Evolutionary conservation across 2,329 filamentous ascomycete genomes (phyloP).

Genomic region (Pseudopyricularia javanii): DNA sequence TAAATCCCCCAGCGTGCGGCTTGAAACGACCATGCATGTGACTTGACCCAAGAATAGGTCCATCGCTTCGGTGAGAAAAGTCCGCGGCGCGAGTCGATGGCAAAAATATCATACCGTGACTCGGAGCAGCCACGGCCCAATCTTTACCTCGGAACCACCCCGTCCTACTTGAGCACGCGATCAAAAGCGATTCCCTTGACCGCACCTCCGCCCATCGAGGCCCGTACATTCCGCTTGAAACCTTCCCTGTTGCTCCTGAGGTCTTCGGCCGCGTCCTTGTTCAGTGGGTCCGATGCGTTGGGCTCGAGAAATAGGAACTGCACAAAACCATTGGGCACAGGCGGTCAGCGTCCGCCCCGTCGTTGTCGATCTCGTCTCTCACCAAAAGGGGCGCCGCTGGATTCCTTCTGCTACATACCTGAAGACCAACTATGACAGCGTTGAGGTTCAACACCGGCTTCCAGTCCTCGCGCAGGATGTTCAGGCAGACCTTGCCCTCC

Average conservation of each 20-base stretch:
- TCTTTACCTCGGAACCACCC: background rate
- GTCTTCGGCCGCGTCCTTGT: constrained; percentile 95
- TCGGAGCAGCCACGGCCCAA: background rate
- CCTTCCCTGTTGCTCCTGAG: constrained; percentile 72
- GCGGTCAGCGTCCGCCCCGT: background rate
- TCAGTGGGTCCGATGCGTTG: constrained; percentile 92
- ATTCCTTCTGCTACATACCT: constrained; percentile 36
- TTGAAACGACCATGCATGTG: too few species aligned
- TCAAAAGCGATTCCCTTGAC: constrained; percentile 68
- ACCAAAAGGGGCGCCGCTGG: background rate
- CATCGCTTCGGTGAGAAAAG: too few species aligned
- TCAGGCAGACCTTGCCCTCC: constrained; percentile 94
- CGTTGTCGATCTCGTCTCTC: background rate
- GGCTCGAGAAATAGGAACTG: constrained; percentile 96
- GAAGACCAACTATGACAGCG: constrained; percentile 90
- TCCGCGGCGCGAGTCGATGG: background rate
- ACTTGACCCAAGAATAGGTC: too few species aligned
- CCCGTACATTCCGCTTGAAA: constrained; percentile 84
- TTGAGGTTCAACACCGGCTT: constrained; percentile 96
- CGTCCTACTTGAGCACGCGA: constrained; percentile 52
- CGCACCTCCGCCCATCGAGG: constrained; percentile 67
- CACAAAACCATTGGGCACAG: background rate
- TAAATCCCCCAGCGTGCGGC: too few species aligned
- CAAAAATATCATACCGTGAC: background rate
- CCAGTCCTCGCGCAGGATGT: constrained; percentile 96